Evolutionary conservation across 2,329 filamentous ascomycete genomes (phyloP), one percentile per base, ranked within the genome.

Genomic region (Lasiodiplodia gonubiensis): DNA sequence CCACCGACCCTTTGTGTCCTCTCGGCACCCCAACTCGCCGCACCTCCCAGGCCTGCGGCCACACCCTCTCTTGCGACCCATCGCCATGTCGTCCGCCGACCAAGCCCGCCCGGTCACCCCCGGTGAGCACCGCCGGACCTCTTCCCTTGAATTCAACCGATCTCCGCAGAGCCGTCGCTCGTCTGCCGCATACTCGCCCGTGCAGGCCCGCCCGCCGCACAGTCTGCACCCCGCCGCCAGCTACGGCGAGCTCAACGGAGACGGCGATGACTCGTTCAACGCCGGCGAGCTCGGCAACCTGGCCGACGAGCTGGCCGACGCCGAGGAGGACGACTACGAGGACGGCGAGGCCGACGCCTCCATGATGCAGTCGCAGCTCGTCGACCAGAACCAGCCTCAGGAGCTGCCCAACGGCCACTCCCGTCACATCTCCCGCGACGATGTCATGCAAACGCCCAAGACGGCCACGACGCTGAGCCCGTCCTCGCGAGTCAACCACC

Each of bases 231-330:
- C 64, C 14, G 64, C 64, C 25, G 54, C 53, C 42, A 66, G 64
- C 42, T 67, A 67, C 55, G 23, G 55, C n/a, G 54, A 77, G 12
- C 76, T 80, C 65, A 74, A 74, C 66, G 77, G 75, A 53, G 77
- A 77, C 2, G 77, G 74, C 49, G 79, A 80, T 16, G 75, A 76
- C 67, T 76, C 77, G 8, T 78, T 77, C 64, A 72, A 72, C 30
- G 77, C 75, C 55, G 87, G 87, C 69, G 89, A 90, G 10, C 82
- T 93, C 70, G 92, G 92, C 37, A 94, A 93, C 72, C 79, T 95
- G 59, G 92, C 92, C 1, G 92, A 94, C 78, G 92, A 95, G 78
- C 82, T 95, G 57, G 92, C 90, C 1, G 91, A 91, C 74, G 89
- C 89, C 4, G 88, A 91, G 77, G 88, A 86, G 52, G 88, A 88